Conservation (phyloP, 2,329 filamentous ascomycete species). For the Ascomycota sp. region DNA sequence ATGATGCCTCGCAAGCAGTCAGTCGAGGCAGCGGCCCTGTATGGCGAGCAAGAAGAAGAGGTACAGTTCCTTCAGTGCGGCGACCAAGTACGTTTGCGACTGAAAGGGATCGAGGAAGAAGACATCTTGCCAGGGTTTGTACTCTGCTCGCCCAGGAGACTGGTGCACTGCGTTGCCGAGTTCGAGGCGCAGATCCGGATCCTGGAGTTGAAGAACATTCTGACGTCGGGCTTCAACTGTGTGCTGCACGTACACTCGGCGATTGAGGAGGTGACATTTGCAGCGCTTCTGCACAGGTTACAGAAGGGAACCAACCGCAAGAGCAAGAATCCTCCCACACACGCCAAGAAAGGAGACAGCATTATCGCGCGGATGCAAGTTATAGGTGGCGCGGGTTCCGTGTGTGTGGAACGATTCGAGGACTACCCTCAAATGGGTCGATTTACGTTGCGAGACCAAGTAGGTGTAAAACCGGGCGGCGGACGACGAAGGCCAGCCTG, state of each 20-base stretch:
- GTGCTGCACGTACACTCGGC: constrained; percentile 93
- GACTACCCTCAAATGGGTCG: constrained; percentile 87
- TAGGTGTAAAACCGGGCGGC: constrained; percentile 16
- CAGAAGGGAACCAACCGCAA: constrained; percentile 86
- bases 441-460: constrained; percentile 75
- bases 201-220: constrained; percentile 79
- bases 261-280: constrained; percentile 91
- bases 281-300: constrained; percentile 69
- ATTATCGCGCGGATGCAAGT: constrained; percentile 87
- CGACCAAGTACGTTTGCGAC: constrained; percentile 78
- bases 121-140: constrained; percentile 91
- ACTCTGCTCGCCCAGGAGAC: constrained; percentile 77
- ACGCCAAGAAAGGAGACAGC: constrained; percentile 58
- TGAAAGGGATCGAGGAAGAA: constrained; percentile 92
- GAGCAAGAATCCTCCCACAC: constrained; percentile 80
- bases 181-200: constrained; percentile 97
- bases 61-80: constrained; percentile 61
- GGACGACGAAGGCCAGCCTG: background rate
- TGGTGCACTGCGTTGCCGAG: constrained; percentile 68
- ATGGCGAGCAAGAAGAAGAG: constrained; percentile 92
- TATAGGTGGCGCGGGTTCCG: constrained; percentile 59
- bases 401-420: constrained; percentile 86
- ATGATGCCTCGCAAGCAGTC: constrained; percentile 91
- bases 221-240: constrained; percentile 90
- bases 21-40: constrained; percentile 63